Conservation (phyloP, 495 filamentous ascomycete genomes). For the Penicillium malachiteum region DNA sequence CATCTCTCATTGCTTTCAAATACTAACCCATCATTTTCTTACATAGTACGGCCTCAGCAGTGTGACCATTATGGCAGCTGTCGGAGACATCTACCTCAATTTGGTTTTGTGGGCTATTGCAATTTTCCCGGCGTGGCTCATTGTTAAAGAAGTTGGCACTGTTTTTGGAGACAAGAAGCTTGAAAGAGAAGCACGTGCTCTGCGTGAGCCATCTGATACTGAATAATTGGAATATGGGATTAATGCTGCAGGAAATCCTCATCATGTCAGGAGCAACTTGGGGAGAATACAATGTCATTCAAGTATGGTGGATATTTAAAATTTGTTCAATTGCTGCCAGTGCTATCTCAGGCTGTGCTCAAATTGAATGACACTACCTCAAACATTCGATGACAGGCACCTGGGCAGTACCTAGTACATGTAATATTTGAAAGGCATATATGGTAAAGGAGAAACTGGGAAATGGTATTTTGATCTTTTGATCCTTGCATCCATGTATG, state of each 20-base stretch:
- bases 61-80: slow-evolving; percentile 55
- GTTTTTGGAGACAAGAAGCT: slow-evolving; percentile 36
- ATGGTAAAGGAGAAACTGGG: too few species aligned
- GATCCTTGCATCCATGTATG: too few species aligned
- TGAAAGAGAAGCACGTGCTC: slow-evolving; percentile 25
- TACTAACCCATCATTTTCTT: slow-evolving; percentile 5
- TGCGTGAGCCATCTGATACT: slow-evolving; percentile 13
- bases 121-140: slow-evolving; percentile 58
- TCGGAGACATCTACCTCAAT: slow-evolving; percentile 61
- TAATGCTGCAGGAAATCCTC: background rate
- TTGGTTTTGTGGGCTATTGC: slow-evolving; percentile 60
- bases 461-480: too few species aligned
- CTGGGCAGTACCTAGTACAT: too few species aligned
- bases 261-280: too few species aligned
- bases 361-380: too few species aligned
- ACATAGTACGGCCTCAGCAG: slow-evolving; percentile 55
- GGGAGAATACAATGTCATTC: background rate
- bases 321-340: too few species aligned
- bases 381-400: too few species aligned
- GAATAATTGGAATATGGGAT: slow-evolving; percentile 2
- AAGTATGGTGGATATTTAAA: background rate
- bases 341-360: too few species aligned
- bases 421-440: too few species aligned
- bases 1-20: background rate
- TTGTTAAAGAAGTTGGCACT: slow-evolving; percentile 52